phyloP scores from a whole-genome alignment of 2,329 filamentous ascomycete species.

The Ilyonectria sp. region DNA sequence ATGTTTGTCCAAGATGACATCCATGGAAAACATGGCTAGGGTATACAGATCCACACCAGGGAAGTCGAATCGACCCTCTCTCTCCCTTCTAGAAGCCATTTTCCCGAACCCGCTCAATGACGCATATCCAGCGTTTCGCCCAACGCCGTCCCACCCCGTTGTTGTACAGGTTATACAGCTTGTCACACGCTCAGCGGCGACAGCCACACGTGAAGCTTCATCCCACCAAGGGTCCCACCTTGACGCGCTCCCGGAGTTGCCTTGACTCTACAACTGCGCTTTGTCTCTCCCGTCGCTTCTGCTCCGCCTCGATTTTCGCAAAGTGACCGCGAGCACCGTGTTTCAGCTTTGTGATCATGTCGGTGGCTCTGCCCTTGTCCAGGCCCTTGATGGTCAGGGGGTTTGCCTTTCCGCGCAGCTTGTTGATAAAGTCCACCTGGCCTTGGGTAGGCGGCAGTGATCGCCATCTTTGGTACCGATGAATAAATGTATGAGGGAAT shows the following conservation, averaged over 20 bases:
- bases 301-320: slow-evolving; percentile 65
- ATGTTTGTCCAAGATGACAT: slow-evolving; percentile 1
- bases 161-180: slow-evolving; percentile 35
- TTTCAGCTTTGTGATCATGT: slow-evolving; percentile 94
- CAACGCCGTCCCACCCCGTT: slow-evolving; percentile 27
- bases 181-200: slow-evolving; percentile 29
- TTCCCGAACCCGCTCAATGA: not conserved
- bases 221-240: slow-evolving; percentile 64
- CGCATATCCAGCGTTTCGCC: slow-evolving; percentile 8
- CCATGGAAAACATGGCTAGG: not conserved
- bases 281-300: slow-evolving; percentile 63
- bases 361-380: slow-evolving; percentile 84
- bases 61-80: not conserved
- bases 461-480: slow-evolving; percentile 79
- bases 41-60: slow-evolving; percentile 7
- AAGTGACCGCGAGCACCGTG: slow-evolving; percentile 82
- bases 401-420: slow-evolving; percentile 67
- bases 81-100: slow-evolving; percentile 12
- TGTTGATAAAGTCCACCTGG: slow-evolving; percentile 81
- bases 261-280: slow-evolving; percentile 56
- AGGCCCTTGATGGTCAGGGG: slow-evolving; percentile 70
- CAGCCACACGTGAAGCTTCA: slow-evolving; percentile 20
- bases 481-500: slow-evolving; percentile 79
- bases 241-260: slow-evolving; percentile 65
- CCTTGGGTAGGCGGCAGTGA: slow-evolving; percentile 72